These are phyloP conservation scores for Candida oleophila DNA, from an alignment of 805 yeast species.

Conservation along the genomic window DNA sequence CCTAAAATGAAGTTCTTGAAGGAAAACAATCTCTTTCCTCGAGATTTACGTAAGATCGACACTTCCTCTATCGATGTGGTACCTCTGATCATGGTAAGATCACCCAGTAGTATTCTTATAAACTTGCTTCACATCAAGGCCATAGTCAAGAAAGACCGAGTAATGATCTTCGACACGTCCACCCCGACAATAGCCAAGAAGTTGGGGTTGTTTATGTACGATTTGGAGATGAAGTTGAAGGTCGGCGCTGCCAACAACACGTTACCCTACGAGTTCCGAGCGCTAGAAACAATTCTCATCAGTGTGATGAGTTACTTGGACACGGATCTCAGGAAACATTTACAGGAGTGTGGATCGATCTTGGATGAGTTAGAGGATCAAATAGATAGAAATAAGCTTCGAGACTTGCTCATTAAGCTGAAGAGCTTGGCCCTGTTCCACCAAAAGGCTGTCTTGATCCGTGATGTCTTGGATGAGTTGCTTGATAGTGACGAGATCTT, in stretches of 20 bases:
- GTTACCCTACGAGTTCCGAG: slow-evolving; percentile 69
- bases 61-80: slow-evolving; percentile 73
- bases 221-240: slow-evolving; percentile 71
- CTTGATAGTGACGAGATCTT: slow-evolving; percentile 86
- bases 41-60: slow-evolving; percentile 86
- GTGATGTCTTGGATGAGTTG: slow-evolving; percentile 79
- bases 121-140: slow-evolving; percentile 89
- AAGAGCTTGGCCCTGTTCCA: slow-evolving; percentile 69
- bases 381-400: slow-evolving; percentile 71
- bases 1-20: slow-evolving; percentile 69
- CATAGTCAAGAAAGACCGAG: slow-evolving; percentile 73
- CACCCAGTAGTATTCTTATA: slow-evolving; percentile 70
- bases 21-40: slow-evolving; percentile 73
- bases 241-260: slow-evolving; percentile 16
- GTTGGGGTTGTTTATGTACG: slow-evolving; percentile 79
- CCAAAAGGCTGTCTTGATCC: slow-evolving; percentile 72
- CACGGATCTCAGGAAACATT: slow-evolving; percentile 64
- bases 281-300: slow-evolving; percentile 77
- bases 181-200: slow-evolving; percentile 65
- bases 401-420: slow-evolving; percentile 70
- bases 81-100: slow-evolving; percentile 81
- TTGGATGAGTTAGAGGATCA: slow-evolving; percentile 73
- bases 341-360: slow-evolving; percentile 58
- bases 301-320: slow-evolving; percentile 80
- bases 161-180: slow-evolving; percentile 80